Percentiles rank a stretch among this genome's conserved stretches.
phyloP scores from a whole-genome alignment of 1,284 basidiomycete genomes.

The Ustilago cynodontis region DNA sequence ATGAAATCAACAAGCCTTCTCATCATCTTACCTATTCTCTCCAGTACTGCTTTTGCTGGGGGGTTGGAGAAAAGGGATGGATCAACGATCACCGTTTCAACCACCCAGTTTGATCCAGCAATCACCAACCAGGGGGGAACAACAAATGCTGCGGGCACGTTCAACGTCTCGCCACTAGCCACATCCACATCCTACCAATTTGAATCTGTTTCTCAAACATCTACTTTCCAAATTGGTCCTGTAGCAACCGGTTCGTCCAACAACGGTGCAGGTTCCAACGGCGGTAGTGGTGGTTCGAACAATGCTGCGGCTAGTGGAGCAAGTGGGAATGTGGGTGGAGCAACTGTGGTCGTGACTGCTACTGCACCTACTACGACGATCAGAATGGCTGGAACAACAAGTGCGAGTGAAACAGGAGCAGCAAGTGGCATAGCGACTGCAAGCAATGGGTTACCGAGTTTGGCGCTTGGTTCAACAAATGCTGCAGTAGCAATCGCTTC shows the following conservation, averaged over 20 bases:
- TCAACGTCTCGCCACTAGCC: constrained; percentile 55
- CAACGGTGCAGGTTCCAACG: too few species aligned
- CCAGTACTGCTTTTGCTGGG: background rate
- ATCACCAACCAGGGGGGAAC: constrained; percentile 57
- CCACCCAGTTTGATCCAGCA: constrained; percentile 51
- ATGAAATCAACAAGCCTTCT: background rate
- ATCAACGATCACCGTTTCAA: constrained; percentile 32
- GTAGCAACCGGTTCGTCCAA: background rate
- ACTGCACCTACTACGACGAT: constrained; percentile 26
- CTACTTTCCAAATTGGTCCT: constrained; percentile 27
- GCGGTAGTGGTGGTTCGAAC: background rate
- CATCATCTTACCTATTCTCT: background rate
- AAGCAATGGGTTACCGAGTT: constrained; percentile 17
- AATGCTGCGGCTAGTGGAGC: background rate
- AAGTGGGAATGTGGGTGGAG: constrained; percentile 8
- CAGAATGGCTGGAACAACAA: background rate
- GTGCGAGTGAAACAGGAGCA: background rate
- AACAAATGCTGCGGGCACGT: constrained; percentile 59
- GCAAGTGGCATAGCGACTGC: constrained; percentile 5
- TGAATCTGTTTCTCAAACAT: constrained; percentile 35
- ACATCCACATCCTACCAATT: constrained; percentile 46
- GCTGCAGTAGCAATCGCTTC: background rate
- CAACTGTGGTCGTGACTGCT: constrained; percentile 33
- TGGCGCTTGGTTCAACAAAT: constrained; percentile 16
- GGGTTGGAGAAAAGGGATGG: constrained; percentile 21